A percentile compares a stretch with the other conserved stretches of the same genome.
phyloP scores from a whole-genome alignment of 2,329 filamentous ascomycete genomes.

The Stachybotrys chlorohalonatus region DNA sequence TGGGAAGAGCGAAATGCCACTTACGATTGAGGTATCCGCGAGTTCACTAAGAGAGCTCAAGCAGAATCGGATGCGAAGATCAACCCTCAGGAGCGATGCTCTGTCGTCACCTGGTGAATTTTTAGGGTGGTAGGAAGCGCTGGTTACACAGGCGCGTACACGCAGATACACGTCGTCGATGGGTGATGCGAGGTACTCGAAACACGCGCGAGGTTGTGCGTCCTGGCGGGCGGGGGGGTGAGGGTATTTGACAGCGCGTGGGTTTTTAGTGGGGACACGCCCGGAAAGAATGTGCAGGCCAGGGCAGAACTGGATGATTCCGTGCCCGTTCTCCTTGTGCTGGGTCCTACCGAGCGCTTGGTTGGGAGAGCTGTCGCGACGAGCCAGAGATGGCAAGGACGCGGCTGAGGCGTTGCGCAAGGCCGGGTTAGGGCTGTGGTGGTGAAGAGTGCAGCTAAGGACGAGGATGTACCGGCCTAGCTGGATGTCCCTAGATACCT shows the following conservation, averaged over 20 bases:
- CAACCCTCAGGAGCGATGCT: neutral
- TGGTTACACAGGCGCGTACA: neutral
- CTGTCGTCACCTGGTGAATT: neutral
- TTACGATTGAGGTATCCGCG: neutral
- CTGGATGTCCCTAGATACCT: neutral
- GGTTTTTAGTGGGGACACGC: neutral
- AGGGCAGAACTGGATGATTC: neutral
- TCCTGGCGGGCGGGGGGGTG: neutral
- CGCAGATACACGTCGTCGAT: neutral
- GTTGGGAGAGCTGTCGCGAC: neutral
- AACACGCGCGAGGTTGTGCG: neutral
- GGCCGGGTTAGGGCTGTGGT: neutral
- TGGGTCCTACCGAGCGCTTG: neutral
- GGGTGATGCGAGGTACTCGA: neutral
- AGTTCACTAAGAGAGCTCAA: neutral
- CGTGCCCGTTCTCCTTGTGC: too few relatives aligned
- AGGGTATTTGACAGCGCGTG: neutral
- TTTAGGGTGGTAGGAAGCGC: neutral
- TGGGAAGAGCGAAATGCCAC: neutral
- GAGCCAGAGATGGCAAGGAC: neutral
- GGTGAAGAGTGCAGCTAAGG: neutral
- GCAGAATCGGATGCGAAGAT: neutral
- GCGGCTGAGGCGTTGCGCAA: neutral
- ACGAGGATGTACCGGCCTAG: neutral
- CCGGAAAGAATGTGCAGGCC: neutral